A percentile compares a stretch with the other conserved stretches of the same genome.
Evolutionary conservation across 2,329 filamentous ascomycete species (phyloP).

Genomic region (Hypoxylon sp.): DNA sequence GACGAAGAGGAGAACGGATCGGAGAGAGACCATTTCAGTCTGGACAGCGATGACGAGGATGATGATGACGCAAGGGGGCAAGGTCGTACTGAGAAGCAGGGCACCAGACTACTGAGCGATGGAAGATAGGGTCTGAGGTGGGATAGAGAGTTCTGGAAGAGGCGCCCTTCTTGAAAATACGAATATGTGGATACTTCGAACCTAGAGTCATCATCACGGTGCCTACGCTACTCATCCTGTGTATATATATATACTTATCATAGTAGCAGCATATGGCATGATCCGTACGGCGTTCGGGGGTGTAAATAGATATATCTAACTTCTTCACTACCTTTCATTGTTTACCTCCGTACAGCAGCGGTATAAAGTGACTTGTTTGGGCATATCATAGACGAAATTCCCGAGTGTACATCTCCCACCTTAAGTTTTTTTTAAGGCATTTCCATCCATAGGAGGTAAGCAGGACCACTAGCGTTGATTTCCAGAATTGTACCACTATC

Average conservation of each 20-base stretch:
- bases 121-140: constrained; percentile 27
- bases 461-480: background rate
- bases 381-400: background rate
- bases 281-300: constrained; percentile 39
- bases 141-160: constrained; percentile 14
- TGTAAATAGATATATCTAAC: constrained; percentile 33
- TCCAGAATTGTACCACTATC: background rate
- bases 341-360: too few relatives aligned
- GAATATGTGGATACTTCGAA: constrained; percentile 17
- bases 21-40: constrained; percentile 53
- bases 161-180: constrained; percentile 5
- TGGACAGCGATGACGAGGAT: constrained; percentile 58
- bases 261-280: constrained; percentile 39
- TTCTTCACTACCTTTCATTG: background rate
- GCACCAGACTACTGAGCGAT: constrained; percentile 40
- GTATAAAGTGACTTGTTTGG: background rate
- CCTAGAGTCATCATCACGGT: constrained; percentile 16
- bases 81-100: constrained; percentile 33
- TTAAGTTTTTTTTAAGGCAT: background rate
- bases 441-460: too few relatives aligned
- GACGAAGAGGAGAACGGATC: constrained; percentile 77
- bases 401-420: background rate
- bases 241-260: constrained; percentile 34
- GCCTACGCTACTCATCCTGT: constrained; percentile 1
- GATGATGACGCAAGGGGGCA: constrained; percentile 60